Percentiles rank a stretch among this genome's conserved stretches.
Evolutionary conservation across 352 stramenopile genomes (phyloP).

Genomic region (Phytopythium delawarense): DNA sequence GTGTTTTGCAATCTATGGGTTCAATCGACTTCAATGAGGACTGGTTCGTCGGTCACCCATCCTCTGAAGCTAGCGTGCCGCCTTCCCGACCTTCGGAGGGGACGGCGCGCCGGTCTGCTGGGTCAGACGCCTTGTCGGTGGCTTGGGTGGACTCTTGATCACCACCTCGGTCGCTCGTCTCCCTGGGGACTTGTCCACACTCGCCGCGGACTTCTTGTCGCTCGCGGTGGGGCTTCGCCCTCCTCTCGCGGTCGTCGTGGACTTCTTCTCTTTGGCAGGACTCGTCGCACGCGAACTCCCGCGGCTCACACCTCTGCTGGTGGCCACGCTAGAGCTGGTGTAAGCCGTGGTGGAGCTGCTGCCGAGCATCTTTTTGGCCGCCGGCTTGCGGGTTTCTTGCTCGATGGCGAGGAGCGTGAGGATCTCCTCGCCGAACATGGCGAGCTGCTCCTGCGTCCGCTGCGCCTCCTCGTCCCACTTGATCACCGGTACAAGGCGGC

Average conservation of each 20-base stretch:
- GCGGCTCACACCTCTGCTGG: conserved; percentile 1
- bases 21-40: too few species aligned
- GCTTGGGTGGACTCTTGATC: neutral
- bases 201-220: conserved; percentile 13
- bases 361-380: neutral
- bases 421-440: conserved; percentile 64
- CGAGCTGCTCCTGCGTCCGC: conserved; percentile 46
- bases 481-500: conserved; percentile 27
- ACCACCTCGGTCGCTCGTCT: conserved; percentile 3
- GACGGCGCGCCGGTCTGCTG: neutral
- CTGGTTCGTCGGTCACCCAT: too few species aligned
- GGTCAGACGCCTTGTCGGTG: neutral
- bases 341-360: neutral
- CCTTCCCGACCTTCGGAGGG: neutral
- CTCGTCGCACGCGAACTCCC: conserved; percentile 7
- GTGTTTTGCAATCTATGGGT: too few species aligned
- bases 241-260: neutral
- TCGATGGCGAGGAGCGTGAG: conserved; percentile 46
- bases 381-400: conserved; percentile 52
- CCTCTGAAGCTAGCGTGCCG: neutral
- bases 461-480: conserved; percentile 49
- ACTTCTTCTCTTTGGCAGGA: conserved; percentile 10
- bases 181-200: conserved; percentile 1
- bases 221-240: neutral
- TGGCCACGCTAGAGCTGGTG: conserved; percentile 10